Percentiles rank a stretch among this genome's conserved stretches.
phyloP scores from a whole-genome alignment of 352 stramenopile species.

The Phytophthora rubi region DNA sequence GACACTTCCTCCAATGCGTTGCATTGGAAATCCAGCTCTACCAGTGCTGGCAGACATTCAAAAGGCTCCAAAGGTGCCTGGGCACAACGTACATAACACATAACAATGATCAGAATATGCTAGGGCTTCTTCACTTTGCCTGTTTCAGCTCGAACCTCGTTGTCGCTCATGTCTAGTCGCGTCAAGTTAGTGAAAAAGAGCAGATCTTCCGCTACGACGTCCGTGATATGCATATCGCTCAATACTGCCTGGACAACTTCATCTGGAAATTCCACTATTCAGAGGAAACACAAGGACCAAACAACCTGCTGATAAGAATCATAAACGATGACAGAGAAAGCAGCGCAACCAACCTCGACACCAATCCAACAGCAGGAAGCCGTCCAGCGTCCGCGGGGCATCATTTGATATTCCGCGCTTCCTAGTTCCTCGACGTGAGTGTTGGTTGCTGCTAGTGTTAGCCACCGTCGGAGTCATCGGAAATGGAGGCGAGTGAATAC shows the following conservation, averaged over 20 bases:
- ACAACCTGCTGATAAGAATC: background rate
- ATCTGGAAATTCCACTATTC: constrained; percentile 80
- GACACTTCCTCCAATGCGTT: constrained; percentile 64
- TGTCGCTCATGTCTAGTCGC: constrained; percentile 85
- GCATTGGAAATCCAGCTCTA: constrained; percentile 84
- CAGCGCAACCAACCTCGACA: constrained; percentile 56
- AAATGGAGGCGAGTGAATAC: constrained; percentile 4
- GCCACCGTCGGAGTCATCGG: background rate
- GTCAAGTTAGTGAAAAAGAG: constrained; percentile 81
- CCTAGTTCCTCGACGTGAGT: constrained; percentile 8
- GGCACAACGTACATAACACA: background rate
- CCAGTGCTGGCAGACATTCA: constrained; percentile 61
- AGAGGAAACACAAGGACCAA: background rate
- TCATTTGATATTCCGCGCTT: constrained; percentile 37
- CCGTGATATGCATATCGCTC: constrained; percentile 63
- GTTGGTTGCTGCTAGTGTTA: constrained; percentile 27
- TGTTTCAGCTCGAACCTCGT: constrained; percentile 50
- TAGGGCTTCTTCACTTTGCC: background rate
- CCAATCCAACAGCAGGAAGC: constrained; percentile 80
- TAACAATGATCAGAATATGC: background rate
- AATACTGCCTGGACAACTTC: constrained; percentile 71
- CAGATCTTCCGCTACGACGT: constrained; percentile 73
- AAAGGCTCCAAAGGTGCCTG: constrained; percentile 73
- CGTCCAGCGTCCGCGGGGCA: constrained; percentile 62
- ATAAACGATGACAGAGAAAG: background rate